Base-by-base conservation (phyloP, 1,284 basidiomycete species). In the Cutaneotrichosporon curvatum region DNA sequence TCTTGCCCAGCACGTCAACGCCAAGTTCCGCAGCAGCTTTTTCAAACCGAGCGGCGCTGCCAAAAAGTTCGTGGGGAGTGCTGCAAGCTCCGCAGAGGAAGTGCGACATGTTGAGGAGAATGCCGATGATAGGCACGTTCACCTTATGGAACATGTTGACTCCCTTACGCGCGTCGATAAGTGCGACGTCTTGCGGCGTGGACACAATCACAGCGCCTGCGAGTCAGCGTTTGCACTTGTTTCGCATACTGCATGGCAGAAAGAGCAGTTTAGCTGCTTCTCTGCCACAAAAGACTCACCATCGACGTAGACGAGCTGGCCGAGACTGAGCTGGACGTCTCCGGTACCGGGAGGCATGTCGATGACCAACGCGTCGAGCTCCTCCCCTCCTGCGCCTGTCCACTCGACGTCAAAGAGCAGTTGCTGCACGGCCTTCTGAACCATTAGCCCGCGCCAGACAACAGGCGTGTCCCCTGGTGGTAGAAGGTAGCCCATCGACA, bases 321-420 rank as follows among this genome's bases (percentile, higher is more conserved):
- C 89, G 0, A 98, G 76, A 11, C 87, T 92, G 38, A 98, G 78
- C 9, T 89, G 88, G 0, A 98, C 90, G 65, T 98, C 94, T 0
- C 94, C 94, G 0, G 94, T 98, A 0, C 95, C 94, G 0, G 94
- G 94, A 1, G 94, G 94, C 84, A 96, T 91, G 70, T 98, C 95
- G 39, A 98, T 77, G 10, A 98, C 87, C 10, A 98, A 76, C 1
- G 89, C 76, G 63, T 98, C 94, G 22, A 97, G 72, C 3, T 54
- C 52, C 2, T 53, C 49, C 22, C 58, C 64, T 9, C 71, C 71
- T 5, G 61, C 67, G 12, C 59, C 58, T 1, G 61, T 64, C 94
- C 95, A 98, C 67, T 97, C 94, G 2, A 97, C 90, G 58, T 97
- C 91, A 63, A 98, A 97, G 0, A 97, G 77, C 0, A 98, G 76